A percentile compares a stretch with the other conserved stretches of the same genome.
phyloP scores from a whole-genome alignment of 345 rosid genomes.

The Salix viminalis region DNA sequence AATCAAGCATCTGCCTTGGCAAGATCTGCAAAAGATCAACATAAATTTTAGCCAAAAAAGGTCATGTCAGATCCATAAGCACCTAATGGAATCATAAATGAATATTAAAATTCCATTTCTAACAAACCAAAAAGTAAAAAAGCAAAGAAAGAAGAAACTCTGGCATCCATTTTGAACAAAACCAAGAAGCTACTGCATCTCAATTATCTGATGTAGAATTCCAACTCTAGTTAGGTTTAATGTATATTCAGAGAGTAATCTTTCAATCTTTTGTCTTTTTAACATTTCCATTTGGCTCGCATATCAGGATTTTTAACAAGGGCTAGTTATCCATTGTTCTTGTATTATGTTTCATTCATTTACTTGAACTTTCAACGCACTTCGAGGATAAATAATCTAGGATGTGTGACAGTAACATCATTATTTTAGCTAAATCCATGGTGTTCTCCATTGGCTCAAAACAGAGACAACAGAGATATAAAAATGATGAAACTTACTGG shows the following conservation, averaged over 20 bases:
- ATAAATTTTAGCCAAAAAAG: constrained; percentile 3
- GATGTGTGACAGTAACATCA: not conserved
- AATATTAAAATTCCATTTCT: not conserved
- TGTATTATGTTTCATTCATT: not conserved
- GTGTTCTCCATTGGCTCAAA: constrained; percentile 6
- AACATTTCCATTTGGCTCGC: not conserved
- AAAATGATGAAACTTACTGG: constrained; percentile 57
- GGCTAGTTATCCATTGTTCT: not conserved
- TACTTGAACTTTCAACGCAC: not conserved
- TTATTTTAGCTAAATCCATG: constrained; percentile 3
- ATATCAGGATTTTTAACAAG: too few species aligned
- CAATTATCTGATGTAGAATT: not conserved
- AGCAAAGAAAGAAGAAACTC: not conserved
- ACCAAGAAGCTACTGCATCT: not conserved
- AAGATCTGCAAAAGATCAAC: constrained; percentile 51
- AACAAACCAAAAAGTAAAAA: not conserved
- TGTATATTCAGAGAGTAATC: not conserved
- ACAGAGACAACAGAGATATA: constrained; percentile 1
- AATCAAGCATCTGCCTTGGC: constrained; percentile 83
- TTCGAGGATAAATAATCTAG: not conserved
- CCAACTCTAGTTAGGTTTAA: not conserved
- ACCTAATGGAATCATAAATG: not conserved
- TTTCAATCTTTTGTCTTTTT: not conserved
- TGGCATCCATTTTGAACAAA: not conserved
- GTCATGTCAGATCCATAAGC: not conserved